Evolutionary conservation across 2,329 filamentous ascomycete genomes (phyloP).

Genomic region (Xylariomycetidae sp.): DNA sequence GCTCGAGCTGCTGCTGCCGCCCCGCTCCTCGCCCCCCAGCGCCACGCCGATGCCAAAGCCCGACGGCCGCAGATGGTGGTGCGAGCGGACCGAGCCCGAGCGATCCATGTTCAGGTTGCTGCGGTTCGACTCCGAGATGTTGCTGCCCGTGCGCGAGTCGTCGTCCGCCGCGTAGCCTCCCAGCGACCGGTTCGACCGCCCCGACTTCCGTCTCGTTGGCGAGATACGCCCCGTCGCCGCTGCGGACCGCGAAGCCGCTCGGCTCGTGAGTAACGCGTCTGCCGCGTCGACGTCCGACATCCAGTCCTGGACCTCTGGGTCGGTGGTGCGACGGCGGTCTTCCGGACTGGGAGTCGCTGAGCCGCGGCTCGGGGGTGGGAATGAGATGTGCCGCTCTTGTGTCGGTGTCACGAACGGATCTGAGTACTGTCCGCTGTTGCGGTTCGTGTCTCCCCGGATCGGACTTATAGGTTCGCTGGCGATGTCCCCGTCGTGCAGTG

Average conservation of each 20-base stretch:
- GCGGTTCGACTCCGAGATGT: constrained; percentile 49
- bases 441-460: constrained; percentile 11
- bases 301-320: constrained; percentile 56
- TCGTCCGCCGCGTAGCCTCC: constrained; percentile 32
- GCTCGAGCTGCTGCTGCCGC: constrained; percentile 31
- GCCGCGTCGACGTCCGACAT: constrained; percentile 52
- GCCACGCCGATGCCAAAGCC: constrained; percentile 29
- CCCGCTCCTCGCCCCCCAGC: constrained; percentile 21
- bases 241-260: constrained; percentile 32
- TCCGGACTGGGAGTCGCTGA: constrained; percentile 39
- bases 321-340: constrained; percentile 23
- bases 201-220: constrained; percentile 9
- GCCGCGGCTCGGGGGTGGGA: constrained; percentile 28
- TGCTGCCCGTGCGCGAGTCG: constrained; percentile 51
- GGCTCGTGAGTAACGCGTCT: constrained; percentile 44
- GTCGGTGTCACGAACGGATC: constrained; percentile 50
- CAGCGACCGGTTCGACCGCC: constrained; percentile 18
- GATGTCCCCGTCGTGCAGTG: constrained; percentile 29
- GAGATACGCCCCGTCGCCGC: constrained; percentile 12
- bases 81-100: constrained; percentile 32
- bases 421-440: constrained; percentile 24
- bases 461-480: constrained; percentile 23
- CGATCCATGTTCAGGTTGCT: constrained; percentile 38
- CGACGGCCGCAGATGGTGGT: constrained; percentile 18
- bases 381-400: constrained; percentile 17